Conservation (phyloP, 2,329 filamentous ascomycete genomes). For the Cladosporium velox region DNA sequence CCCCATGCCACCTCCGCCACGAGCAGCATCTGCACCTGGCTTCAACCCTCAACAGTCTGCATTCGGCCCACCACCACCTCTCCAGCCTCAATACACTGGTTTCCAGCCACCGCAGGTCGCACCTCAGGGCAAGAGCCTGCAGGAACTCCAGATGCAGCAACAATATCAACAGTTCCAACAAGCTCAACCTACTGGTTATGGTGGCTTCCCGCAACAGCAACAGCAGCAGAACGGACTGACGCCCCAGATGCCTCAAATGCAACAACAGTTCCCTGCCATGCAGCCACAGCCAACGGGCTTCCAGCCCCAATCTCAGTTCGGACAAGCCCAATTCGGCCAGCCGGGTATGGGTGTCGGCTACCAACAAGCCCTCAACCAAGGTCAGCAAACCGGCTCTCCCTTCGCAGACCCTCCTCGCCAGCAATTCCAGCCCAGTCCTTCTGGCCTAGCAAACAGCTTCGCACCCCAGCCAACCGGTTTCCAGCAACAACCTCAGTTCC, state of each 20-base stretch:
- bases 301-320: constrained; percentile 23
- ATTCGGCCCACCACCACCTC: constrained; percentile 69
- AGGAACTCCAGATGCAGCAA: constrained; percentile 59
- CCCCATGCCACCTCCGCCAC: constrained; percentile 74
- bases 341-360: constrained; percentile 39
- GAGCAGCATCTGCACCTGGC: constrained; percentile 84
- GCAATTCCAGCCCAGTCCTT: constrained; percentile 39
- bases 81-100: constrained; percentile 86
- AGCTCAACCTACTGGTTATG: constrained; percentile 37
- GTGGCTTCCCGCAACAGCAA: constrained; percentile 25
- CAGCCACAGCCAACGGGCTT: constrained; percentile 59
- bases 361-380: constrained; percentile 56
- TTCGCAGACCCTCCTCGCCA: constrained; percentile 58
- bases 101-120: constrained; percentile 54
- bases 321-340: constrained; percentile 48
- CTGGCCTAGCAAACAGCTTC: constrained; percentile 42
- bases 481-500: constrained; percentile 20
- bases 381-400: constrained; percentile 50
- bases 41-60: constrained; percentile 62
- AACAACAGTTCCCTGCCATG: constrained; percentile 36
- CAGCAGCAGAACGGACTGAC: constrained; percentile 37
- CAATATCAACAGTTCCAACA: constrained; percentile 26
- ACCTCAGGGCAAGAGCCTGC: constrained; percentile 73
- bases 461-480: constrained; percentile 55
- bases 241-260: constrained; percentile 41